Evolutionary conservation across 139 green algal species (phyloP).

Genomic region (Asterochloris erici): DNA sequence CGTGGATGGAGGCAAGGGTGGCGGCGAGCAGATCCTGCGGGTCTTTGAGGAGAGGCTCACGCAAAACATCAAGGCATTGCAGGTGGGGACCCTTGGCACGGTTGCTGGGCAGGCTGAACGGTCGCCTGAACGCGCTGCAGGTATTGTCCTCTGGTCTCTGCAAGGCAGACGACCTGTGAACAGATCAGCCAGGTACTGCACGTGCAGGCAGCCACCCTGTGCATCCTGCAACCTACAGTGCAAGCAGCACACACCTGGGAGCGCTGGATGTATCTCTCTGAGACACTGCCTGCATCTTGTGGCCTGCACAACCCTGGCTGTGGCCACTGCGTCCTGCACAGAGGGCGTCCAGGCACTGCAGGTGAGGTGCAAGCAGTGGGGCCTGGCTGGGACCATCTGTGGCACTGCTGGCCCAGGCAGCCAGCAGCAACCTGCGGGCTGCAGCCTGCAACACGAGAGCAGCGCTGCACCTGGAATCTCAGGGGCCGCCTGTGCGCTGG

Average conservation of each 20-base stretch:
- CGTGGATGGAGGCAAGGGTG: slow-evolving; percentile 81
- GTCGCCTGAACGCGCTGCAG: neutral
- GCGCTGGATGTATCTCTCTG: neutral
- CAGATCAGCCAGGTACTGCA: neutral
- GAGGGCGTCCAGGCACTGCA: neutral
- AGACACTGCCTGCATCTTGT: neutral
- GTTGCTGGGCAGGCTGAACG: neutral
- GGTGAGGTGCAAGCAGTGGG: neutral
- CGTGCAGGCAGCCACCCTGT: neutral
- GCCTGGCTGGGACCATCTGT: no score
- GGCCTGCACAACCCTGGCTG: neutral
- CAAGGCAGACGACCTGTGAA: neutral
- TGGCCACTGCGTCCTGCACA: no score
- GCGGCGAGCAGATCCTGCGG: slow-evolving; percentile 38
- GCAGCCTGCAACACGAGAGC: neutral
- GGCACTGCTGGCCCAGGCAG: no score
- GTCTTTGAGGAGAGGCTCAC: slow-evolving; percentile 93
- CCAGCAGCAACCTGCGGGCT: neutral
- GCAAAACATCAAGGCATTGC: slow-evolving; percentile 80
- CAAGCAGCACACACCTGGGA: neutral
- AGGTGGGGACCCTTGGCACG: slow-evolving; percentile 58
- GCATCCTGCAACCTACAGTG: neutral
- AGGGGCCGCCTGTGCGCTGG: no score
- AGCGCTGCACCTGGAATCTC: no score
- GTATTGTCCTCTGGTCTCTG: neutral